phyloP scores from a whole-genome alignment of 495 filamentous ascomycete species.

The Aspergillus nanangensis region DNA sequence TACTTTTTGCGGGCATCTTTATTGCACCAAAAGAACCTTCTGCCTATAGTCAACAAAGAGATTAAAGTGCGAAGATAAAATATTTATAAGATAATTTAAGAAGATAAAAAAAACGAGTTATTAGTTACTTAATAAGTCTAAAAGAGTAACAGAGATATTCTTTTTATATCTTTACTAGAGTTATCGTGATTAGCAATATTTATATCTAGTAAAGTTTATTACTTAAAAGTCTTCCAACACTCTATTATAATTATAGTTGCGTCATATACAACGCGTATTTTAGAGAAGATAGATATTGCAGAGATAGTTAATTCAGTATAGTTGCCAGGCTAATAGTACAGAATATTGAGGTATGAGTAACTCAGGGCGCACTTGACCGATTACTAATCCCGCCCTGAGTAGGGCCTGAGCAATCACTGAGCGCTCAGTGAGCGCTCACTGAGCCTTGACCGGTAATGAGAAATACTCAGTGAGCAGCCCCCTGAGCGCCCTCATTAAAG shows the following conservation, averaged over 20 bases:
- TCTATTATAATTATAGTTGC: slow-evolving; percentile 2
- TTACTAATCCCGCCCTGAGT: slow-evolving; percentile 2
- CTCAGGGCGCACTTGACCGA: not conserved
- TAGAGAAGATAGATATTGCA: slow-evolving; percentile 1
- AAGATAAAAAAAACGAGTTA: slow-evolving; percentile 4
- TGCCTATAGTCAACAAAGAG: slow-evolving; percentile 4
- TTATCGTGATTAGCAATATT: slow-evolving; percentile 3
- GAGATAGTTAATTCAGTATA: slow-evolving; percentile 3
- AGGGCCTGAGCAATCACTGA: no score
- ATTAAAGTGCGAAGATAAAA: slow-evolving; percentile 6
- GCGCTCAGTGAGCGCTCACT: no score
- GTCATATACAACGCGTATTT: slow-evolving; percentile 4
- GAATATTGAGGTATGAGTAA: slow-evolving; percentile 6
- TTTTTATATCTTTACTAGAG: slow-evolving; percentile 9
- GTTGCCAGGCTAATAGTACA: slow-evolving; percentile 4
- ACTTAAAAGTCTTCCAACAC: slow-evolving; percentile 6
- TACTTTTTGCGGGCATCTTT: slow-evolving; percentile 2
- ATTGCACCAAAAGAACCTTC: slow-evolving; percentile 4
- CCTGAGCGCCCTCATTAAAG: slow-evolving; percentile 6
- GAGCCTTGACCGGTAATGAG: slow-evolving; percentile 2
- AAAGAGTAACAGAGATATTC: slow-evolving; percentile 1
- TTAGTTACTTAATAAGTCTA: slow-evolving; percentile 5
- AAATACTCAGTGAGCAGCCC: slow-evolving; percentile 5
- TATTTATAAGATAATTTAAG: slow-evolving; percentile 3
- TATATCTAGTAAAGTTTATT: slow-evolving; percentile 3